Percentiles rank a stretch among this genome's conserved stretches.
phyloP scores from a whole-genome alignment of 768 basidiomycete genomes.

The Phlegmacium glaucopus region DNA sequence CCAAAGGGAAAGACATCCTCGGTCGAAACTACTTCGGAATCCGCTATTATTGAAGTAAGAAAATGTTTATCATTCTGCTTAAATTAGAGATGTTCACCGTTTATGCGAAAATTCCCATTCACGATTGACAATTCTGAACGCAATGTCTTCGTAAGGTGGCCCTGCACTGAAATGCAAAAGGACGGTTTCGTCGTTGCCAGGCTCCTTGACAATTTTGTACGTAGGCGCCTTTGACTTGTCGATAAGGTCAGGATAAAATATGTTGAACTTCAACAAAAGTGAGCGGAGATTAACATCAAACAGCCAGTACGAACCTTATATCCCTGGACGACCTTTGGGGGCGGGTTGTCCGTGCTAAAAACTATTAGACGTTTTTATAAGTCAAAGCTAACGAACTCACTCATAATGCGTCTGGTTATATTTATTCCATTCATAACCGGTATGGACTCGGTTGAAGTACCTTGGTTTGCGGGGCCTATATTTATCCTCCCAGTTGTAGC shows the following conservation, averaged over 20 bases:
- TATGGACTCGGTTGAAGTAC: conserved; percentile 98
- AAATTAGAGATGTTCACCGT: conserved; percentile 53
- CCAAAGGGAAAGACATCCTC: conserved; percentile 94
- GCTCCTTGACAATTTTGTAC: conserved; percentile 92
- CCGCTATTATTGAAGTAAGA: conserved; percentile 49
- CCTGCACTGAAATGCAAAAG: conserved; percentile 93
- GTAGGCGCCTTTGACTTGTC: conserved; percentile 97
- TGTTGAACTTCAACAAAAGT: conserved; percentile 64
- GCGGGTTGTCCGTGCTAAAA: conserved; percentile 91
- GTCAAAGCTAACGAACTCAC: conserved; percentile 49
- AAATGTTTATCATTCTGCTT: not conserved
- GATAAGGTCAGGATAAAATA: conserved; percentile 99
- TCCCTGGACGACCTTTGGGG: conserved; percentile 98
- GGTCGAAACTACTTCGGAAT: conserved; percentile 95
- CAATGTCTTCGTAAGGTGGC: conserved; percentile 98
- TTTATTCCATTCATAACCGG: conserved; percentile 99
- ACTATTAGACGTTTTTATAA: conserved; percentile 9
- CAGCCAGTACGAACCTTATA: conserved; percentile 65
- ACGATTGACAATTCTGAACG: conserved; percentile 94
- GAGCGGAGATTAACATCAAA: conserved; percentile 1
- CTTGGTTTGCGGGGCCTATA: conserved; percentile 95
- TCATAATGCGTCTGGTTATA: conserved; percentile 99
- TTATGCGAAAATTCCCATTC: conserved; percentile 99
- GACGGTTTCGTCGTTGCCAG: conserved; percentile 93
- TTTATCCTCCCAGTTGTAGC: conserved; percentile 99